Evolutionary conservation across 768 basidiomycete genomes (phyloP), one percentile per base, ranked within the genome.

Genomic region (Pulveroboletus frians): DNA sequence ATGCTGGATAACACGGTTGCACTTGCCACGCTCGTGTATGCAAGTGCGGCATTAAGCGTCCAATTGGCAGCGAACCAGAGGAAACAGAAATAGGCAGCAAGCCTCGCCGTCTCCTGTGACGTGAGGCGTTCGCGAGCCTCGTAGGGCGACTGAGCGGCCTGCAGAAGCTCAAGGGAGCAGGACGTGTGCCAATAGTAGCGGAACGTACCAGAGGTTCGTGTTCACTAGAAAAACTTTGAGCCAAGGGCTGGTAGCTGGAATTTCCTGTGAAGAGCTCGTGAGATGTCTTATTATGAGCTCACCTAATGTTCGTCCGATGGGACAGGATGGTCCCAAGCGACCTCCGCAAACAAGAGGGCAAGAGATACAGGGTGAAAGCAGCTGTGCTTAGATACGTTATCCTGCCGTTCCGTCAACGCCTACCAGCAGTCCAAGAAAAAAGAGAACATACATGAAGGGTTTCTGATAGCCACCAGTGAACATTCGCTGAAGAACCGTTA

Each of bases 31-130:
- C 85, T 92, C 2, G 95, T 98, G 63, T 85, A 88, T 27, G 80
- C 83, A 39, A 98, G 74, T 17, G 88, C 76, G 1, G 84, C 85
- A 63, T 94, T 96, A 27, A 95, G 71, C 10, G 83, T 67, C 91
- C 93, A 98, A 62, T 98, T 98, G 11, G 95, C 95, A 32, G 83
- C 73, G 60, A 99, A 96, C 92, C 94, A 99, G 31, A 95, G 72
- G 50, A 89, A 76, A 65, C 87, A 92, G 68, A 97, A 98, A 43
- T 76, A 68, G 5, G 80, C 71, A 4, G 95, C 91, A 11, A 99
- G 75, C 34, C 77, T 68, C 7, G 84, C 83, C 0, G 96, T 98
- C 69, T 96, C 84, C 39, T 63, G 63, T 3, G 68, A 68, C 2
- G 84, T 84, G 30, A 93, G 67, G 29, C 77, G 80, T 55, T 59